These are phyloP conservation scores for Achaetomiella virescens DNA, from an alignment of 495 filamentous ascomycete species.

Conservation along the genomic window DNA sequence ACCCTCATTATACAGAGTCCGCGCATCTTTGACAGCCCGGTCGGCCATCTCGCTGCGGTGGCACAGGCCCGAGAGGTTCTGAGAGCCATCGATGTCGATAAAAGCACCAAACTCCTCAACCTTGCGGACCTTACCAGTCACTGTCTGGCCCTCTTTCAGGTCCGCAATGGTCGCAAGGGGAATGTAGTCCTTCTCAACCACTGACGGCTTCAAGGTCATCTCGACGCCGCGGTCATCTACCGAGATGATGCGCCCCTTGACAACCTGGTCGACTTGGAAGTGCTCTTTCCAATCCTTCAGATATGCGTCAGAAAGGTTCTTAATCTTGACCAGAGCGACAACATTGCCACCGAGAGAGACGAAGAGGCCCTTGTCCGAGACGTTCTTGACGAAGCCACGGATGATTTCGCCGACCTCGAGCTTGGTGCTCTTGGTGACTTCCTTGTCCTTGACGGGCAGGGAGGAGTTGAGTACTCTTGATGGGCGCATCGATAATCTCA, in stretches of 20 bases:
- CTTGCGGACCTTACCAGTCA: conserved; percentile 86
- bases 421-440: conserved; percentile 61
- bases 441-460: conserved; percentile 71
- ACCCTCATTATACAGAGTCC: conserved; percentile 76
- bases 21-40: conserved; percentile 66
- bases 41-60: conserved; percentile 88
- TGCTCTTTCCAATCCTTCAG: conserved; percentile 94
- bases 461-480: conserved; percentile 85
- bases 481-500: conserved; percentile 75
- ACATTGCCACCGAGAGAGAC: conserved; percentile 70
- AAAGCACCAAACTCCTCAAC: conserved; percentile 94
- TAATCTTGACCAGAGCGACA: conserved; percentile 74
- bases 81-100: conserved; percentile 76
- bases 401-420: conserved; percentile 73
- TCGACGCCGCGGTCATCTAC: conserved; percentile 70
- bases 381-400: conserved; percentile 82
- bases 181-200: conserved; percentile 72
- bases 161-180: conserved; percentile 62
- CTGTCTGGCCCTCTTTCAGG: conserved; percentile 66
- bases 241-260: conserved; percentile 74
- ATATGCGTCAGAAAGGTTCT: conserved; percentile 82
- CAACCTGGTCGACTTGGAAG: conserved; percentile 79
- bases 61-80: conserved; percentile 85
- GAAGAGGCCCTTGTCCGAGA: conserved; percentile 81
- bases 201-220: conserved; percentile 79